These are phyloP conservation scores for Plasmodium adleri DNA, from an alignment of 169 alveolate species.

Conservation along the genomic window DNA sequence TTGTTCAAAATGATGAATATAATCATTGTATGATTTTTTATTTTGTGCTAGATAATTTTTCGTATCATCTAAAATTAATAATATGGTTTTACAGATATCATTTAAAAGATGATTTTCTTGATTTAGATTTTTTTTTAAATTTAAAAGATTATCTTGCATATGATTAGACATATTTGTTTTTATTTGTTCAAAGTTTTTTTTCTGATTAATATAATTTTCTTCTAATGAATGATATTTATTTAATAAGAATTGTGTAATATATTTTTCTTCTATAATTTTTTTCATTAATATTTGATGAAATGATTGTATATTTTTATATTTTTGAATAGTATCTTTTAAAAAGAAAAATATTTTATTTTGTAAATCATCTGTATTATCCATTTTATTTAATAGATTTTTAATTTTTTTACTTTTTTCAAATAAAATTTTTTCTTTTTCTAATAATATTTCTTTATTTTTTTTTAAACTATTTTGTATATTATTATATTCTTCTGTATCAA, in stretches of 20 bases:
- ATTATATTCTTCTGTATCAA: constrained; percentile 65
- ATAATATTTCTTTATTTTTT: constrained; percentile 50
- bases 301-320: constrained; percentile 59
- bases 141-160: constrained; percentile 7
- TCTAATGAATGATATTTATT: constrained; percentile 6
- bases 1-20: background rate
- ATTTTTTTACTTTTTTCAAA: constrained; percentile 72
- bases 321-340: constrained; percentile 20
- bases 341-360: constrained; percentile 32
- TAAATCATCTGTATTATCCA: constrained; percentile 70
- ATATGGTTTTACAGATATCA: background rate
- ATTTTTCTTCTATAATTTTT: constrained; percentile 48
- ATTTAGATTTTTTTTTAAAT: background rate
- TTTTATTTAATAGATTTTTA: constrained; percentile 32
- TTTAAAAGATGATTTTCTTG: constrained; percentile 1
- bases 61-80: constrained; percentile 12
- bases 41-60: constrained; percentile 9
- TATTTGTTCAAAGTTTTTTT: constrained; percentile 8
- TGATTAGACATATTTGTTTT: background rate
- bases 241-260: constrained; percentile 19
- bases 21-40: constrained; percentile 2
- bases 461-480: constrained; percentile 62
- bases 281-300: constrained; percentile 25
- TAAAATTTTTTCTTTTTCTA: constrained; percentile 50
- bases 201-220: constrained; percentile 10